Conservation (phyloP, 2,329 filamentous ascomycete genomes). For the Aureobasidium leucospermi region DNA sequence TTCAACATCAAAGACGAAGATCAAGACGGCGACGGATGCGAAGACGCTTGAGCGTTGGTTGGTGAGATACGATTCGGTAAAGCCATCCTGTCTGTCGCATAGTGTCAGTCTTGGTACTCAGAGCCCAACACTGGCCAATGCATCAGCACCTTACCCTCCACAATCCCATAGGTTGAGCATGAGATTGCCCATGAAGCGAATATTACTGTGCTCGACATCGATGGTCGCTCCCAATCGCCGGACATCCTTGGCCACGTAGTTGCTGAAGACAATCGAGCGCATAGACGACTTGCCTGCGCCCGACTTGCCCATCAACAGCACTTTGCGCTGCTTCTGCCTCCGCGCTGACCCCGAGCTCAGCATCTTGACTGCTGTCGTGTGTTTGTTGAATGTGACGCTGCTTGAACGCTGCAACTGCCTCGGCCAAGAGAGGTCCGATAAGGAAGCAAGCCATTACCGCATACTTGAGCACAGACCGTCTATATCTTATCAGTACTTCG, state of each 20-base stretch:
- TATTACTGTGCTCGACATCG: conserved; percentile 95
- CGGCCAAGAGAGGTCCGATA: not conserved
- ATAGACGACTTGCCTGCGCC: conserved; percentile 97
- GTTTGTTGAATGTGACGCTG: not conserved
- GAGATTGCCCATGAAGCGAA: conserved; percentile 96
- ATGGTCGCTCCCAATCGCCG: conserved; percentile 89
- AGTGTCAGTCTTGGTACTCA: not conserved
- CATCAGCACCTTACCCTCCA: conserved; percentile 57
- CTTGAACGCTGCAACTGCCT: not conserved
- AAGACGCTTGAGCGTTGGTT: conserved; percentile 96
- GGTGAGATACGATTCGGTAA: conserved; percentile 96
- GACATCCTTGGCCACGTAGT: conserved; percentile 95
- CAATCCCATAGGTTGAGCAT: conserved; percentile 99
- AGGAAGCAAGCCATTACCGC: not conserved
- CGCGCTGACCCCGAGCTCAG: conserved; percentile 19
- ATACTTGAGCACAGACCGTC: not conserved
- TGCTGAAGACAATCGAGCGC: conserved; percentile 98
- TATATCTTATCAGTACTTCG: not conserved
- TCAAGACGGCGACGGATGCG: conserved; percentile 89
- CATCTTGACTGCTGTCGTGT: not conserved
- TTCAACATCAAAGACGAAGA: conserved; percentile 99
- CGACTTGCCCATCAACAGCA: conserved; percentile 71
- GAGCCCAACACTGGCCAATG: not conserved
- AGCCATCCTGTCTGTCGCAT: conserved; percentile 73
- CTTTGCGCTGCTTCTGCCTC: conserved; percentile 48